Percentiles rank a stretch among this genome's conserved stretches.
These are phyloP conservation scores for Epichloe baconii DNA, from an alignment of 2,329 filamentous ascomycete species.

Conservation along the genomic window DNA sequence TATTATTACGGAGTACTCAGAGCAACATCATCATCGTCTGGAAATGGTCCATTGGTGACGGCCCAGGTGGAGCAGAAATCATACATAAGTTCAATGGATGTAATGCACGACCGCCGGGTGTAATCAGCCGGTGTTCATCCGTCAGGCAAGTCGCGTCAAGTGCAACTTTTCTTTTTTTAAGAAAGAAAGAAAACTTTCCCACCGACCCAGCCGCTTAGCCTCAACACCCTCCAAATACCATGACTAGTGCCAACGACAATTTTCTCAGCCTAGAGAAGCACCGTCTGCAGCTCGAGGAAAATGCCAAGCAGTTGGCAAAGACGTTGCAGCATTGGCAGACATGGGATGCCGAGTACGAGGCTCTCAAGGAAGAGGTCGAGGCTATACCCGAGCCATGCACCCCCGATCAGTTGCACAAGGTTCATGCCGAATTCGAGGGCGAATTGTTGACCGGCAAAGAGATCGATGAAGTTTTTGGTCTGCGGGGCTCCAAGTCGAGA, in stretches of 20 bases:
- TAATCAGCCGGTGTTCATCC: slow-evolving; percentile 16
- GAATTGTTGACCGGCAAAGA: slow-evolving; percentile 48
- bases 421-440: slow-evolving; percentile 47
- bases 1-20: neutral
- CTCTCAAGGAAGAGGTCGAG: slow-evolving; percentile 69
- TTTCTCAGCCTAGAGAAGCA: slow-evolving; percentile 63
- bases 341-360: slow-evolving; percentile 86
- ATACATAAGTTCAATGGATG: too few species aligned
- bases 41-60: too few species aligned
- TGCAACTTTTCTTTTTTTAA: neutral
- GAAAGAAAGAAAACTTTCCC: neutral
- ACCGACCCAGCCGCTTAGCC: neutral
- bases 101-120: too few species aligned
- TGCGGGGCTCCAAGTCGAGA: slow-evolving; percentile 14
- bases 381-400: slow-evolving; percentile 32
- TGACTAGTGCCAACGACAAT: slow-evolving; percentile 32
- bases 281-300: slow-evolving; percentile 61
- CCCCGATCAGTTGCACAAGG: slow-evolving; percentile 39
- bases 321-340: slow-evolving; percentile 78
- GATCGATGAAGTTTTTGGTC: slow-evolving; percentile 33
- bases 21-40: too few species aligned
- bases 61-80: too few species aligned
- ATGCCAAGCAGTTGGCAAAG: slow-evolving; percentile 54
- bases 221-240: slow-evolving; percentile 10
- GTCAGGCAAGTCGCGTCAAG: neutral